These are phyloP conservation scores for Carex kokanica DNA, from an alignment of 176 grass and related monocot species.

Conservation along the genomic window DNA sequence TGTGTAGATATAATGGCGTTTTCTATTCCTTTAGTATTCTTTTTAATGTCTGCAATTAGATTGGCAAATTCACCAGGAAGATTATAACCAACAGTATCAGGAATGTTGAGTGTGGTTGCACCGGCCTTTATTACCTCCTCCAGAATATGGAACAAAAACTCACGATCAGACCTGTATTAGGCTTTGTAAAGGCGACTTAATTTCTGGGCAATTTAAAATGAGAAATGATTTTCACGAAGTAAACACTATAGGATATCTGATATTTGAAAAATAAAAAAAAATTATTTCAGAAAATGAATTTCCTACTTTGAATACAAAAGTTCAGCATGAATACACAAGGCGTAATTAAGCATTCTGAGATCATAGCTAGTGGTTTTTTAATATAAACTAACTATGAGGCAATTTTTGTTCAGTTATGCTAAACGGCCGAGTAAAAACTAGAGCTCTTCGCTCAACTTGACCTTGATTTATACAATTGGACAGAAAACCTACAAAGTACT, in stretches of 20 bases:
- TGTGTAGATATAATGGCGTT: constrained; percentile 88
- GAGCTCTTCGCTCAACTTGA: not conserved
- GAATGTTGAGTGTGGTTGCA: constrained; percentile 87
- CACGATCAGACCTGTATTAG: constrained; percentile 63
- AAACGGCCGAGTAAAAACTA: not conserved
- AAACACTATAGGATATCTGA: not conserved
- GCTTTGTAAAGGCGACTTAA: not conserved
- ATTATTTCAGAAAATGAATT: too few species aligned
- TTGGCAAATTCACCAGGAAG: constrained; percentile 72
- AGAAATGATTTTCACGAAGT: not conserved
- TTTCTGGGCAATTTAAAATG: constrained; percentile 8
- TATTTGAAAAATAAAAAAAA: too few species aligned
- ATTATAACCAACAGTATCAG: constrained; percentile 85
- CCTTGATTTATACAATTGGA: not conserved
- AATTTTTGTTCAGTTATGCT: not conserved
- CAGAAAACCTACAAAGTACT: not conserved
- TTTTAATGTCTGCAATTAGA: constrained; percentile 90
- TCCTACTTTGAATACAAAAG: not conserved
- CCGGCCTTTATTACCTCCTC: constrained; percentile 92
- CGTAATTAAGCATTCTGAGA: too few species aligned
- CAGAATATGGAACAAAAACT: constrained; percentile 78
- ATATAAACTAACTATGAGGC: not conserved
- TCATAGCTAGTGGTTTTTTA: not conserved
- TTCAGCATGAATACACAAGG: not conserved
- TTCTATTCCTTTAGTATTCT: constrained; percentile 80